Conservation (phyloP, 805 yeast genomes). For the Jamesozyma spencerorum region DNA sequence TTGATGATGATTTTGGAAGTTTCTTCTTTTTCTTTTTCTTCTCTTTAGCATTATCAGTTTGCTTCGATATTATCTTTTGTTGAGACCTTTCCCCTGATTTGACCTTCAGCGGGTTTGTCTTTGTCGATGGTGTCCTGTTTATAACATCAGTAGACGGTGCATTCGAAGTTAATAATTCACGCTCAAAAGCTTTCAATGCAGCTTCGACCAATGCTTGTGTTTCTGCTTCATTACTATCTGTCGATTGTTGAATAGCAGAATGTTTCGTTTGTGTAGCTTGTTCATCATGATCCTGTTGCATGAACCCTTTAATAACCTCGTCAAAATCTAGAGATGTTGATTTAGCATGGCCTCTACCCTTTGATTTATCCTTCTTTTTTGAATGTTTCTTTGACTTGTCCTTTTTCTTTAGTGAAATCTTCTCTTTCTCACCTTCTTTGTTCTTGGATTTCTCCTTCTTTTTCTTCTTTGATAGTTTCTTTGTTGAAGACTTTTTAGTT, state of each 20-base stretch:
- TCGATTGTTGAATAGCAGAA: not conserved
- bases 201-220: slow-evolving; percentile 29
- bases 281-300: slow-evolving; percentile 16
- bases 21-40: slow-evolving; percentile 21
- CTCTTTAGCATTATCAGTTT: slow-evolving; percentile 5
- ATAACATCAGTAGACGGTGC: slow-evolving; percentile 2
- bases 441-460: slow-evolving; percentile 14
- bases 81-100: slow-evolving; percentile 1
- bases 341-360: slow-evolving; percentile 1
- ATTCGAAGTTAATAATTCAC: slow-evolving; percentile 16
- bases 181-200: slow-evolving; percentile 29
- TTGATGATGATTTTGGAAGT: slow-evolving; percentile 6
- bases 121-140: slow-evolving; percentile 5
- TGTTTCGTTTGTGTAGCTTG: not conserved
- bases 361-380: slow-evolving; percentile 6
- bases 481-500: slow-evolving; percentile 5
- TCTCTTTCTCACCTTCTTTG: slow-evolving; percentile 11
- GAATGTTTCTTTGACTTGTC: slow-evolving; percentile 7
- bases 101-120: not conserved
- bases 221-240: slow-evolving; percentile 19
- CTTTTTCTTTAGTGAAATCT: slow-evolving; percentile 6
- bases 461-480: slow-evolving; percentile 15
- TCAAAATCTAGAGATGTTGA: slow-evolving; percentile 17
- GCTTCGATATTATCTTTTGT: slow-evolving; percentile 6
- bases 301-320: slow-evolving; percentile 26